Evolutionary conservation across 768 basidiomycete genomes (phyloP), one percentile per base, ranked within the genome.

Genomic region (Astraeus odoratus): DNA sequence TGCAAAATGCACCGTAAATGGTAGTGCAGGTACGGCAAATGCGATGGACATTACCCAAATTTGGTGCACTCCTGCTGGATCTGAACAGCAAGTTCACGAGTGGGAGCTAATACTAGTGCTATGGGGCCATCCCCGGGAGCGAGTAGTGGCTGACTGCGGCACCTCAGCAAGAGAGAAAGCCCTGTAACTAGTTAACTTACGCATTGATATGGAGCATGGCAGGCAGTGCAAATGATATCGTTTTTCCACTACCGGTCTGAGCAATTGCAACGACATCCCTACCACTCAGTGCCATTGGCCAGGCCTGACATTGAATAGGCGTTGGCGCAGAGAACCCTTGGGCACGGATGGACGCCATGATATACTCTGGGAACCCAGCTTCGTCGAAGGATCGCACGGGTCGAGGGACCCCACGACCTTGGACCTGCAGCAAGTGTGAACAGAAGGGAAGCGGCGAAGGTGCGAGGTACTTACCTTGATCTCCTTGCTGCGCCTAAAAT

Each of bases 191-290:
- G n/a, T 2, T 7, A 20, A 73, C 87, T 53, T 59, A 91, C 88
- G 96, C 96, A 77, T 98, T 99, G 72, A 99, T 99, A 68, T 99
- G 96, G 26, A 99, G 75, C 95, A 98, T 99, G 40, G 96, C 95
- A 31, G 96, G 96, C 36, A 99, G 82, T 44, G 96, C 95, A 63
- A 99, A 99, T 8, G 94, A 81, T 46, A 99, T 97, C 6, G 96
- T 99, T 73, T 99, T 99, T 46, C 96, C 96, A 65, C 90, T 94
- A 46, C 96, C 96, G 8, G 96, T 99, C 67, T 97, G 94, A 29
- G 96, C 94, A 56, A 99, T 91, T 44, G 95, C 96, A 36, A 95
- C 87, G 30, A 97, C 76, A 67, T 99, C 95, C 49, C 91, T 77
- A 44, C 95, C 95, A 39, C 78, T 90, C 23, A 97, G 73, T 3